These are phyloP conservation scores for Apiospora malaysiana DNA, from an alignment of 2,329 filamentous ascomycete genomes.

Conservation along the genomic window DNA sequence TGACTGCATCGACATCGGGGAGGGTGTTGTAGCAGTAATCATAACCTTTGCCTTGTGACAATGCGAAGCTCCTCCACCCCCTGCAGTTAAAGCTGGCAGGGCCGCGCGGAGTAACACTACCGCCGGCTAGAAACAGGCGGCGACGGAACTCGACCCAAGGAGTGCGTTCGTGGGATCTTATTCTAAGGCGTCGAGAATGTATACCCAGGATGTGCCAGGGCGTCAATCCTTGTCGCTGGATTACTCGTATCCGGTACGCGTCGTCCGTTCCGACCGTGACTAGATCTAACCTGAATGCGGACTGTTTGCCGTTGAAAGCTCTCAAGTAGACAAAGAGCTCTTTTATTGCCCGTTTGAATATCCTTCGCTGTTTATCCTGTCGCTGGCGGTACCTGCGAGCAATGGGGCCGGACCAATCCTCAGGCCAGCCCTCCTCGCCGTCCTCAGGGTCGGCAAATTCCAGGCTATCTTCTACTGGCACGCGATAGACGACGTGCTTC, in stretches of 20 bases:
- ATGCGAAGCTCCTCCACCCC: neutral
- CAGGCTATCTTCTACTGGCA: neutral
- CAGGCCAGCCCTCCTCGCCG: neutral
- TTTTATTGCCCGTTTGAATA: neutral
- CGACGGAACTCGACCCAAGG: neutral
- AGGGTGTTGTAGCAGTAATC: neutral
- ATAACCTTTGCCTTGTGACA: neutral
- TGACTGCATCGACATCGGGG: neutral
- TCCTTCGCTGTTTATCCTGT: neutral
- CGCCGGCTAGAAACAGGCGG: too few relatives aligned
- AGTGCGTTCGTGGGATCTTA: neutral
- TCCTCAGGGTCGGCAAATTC: neutral
- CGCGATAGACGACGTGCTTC: neutral
- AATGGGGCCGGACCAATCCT: neutral
- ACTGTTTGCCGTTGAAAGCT: neutral
- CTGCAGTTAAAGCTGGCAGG: neutral
- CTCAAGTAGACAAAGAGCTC: neutral
- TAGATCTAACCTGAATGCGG: neutral
- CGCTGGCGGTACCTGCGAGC: neutral
- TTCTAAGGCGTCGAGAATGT: neutral
- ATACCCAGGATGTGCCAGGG: too few relatives aligned
- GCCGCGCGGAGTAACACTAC: too few relatives aligned
- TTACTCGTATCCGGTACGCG: too few relatives aligned
- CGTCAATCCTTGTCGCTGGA: neutral
- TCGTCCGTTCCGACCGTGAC: neutral